These are phyloP conservation scores for Penicillium sp. DNA, from an alignment of 2,329 filamentous ascomycete species.

Conservation along the genomic window DNA sequence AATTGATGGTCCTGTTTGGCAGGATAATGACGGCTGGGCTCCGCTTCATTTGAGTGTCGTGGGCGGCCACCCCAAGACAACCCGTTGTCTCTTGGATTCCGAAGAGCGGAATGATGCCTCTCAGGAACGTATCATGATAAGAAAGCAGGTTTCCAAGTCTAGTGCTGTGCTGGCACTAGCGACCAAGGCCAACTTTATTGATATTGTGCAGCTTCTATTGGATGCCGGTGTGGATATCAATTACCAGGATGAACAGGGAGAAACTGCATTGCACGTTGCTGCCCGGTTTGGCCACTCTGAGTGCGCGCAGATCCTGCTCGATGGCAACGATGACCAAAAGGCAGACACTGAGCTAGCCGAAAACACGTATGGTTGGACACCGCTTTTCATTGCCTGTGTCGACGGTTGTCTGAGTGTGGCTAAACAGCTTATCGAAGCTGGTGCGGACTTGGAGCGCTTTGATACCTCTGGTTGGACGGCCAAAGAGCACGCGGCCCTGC, in stretches of 20 bases:
- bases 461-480: slow-evolving; percentile 94
- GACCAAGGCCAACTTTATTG: slow-evolving; percentile 79
- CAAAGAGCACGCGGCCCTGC: slow-evolving; percentile 84
- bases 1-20: slow-evolving; percentile 85
- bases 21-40: slow-evolving; percentile 86
- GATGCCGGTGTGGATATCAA: slow-evolving; percentile 91
- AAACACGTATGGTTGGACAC: slow-evolving; percentile 87
- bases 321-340: slow-evolving; percentile 68
- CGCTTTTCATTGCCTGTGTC: slow-evolving; percentile 88
- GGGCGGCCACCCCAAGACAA: slow-evolving; percentile 84
- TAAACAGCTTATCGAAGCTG: slow-evolving; percentile 72
- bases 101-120: slow-evolving; percentile 71
- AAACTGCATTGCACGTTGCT: slow-evolving; percentile 88
- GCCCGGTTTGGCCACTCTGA: slow-evolving; percentile 82
- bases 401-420: slow-evolving; percentile 78
- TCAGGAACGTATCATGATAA: slow-evolving; percentile 61
- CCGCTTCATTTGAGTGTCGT: slow-evolving; percentile 91
- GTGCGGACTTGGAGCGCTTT: slow-evolving; percentile 68
- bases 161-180: slow-evolving; percentile 85
- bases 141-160: slow-evolving; percentile 73
- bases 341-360: slow-evolving; percentile 75
- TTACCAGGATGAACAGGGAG: slow-evolving; percentile 83
- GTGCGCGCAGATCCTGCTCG: slow-evolving; percentile 73
- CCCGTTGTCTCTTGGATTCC: slow-evolving; percentile 73
- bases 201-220: slow-evolving; percentile 83